Base-by-base conservation (phyloP, 2,329 filamentous ascomycete species). In the Gaeumannomyces sp. region DNA sequence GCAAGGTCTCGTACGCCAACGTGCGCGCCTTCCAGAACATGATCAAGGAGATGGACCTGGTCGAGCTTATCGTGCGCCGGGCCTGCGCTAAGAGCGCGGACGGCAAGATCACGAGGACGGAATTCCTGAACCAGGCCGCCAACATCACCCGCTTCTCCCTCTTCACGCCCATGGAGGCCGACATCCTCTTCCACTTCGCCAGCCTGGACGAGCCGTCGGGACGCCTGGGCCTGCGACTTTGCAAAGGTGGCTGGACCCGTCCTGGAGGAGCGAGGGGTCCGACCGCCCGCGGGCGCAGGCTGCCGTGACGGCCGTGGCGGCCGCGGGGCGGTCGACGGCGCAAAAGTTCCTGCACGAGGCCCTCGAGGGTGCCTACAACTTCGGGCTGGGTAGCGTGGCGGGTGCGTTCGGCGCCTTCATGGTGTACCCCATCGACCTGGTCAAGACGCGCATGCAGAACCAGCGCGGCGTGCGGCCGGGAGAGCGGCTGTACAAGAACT, bases 401-500 rank as follows among this genome's bases (percentile, higher is more conserved):
- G 95, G 95, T 78, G 95, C 95, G 13, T 99, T 99, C 74, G 95
- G 95, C 75, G 95, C 95, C 16, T 98, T 99, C 76, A 97, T 99
- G 92, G 95, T 99, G 64, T 99, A 99, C 76, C 95, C 95, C 29
- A 98, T 99, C 74, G 95, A 99, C 80, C 81, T 99, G 67, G 95
- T 99, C 76, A 99, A 99, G 85, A 99, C 95, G 1, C 89, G 95
- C 67, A 91, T 99, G 88, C 95, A 99, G 79, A 99, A 99, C 80
- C 95, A 99, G 82, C 87, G 95, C 70, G 88, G 87, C 63, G 86
- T 86, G 5, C 86, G 89, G 62, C 92, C 93, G 0, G 95, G 95
- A 65, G 89, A 97, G 76, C 83, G 90, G 67, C 79, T 98, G 67
- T 99, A 99, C 81, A 97, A 96, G 79, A 99, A 99, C 83, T 98